Base-by-base conservation (phyloP, 2,329 filamentous ascomycete genomes). In the Thielaviopsis euricoi region DNA sequence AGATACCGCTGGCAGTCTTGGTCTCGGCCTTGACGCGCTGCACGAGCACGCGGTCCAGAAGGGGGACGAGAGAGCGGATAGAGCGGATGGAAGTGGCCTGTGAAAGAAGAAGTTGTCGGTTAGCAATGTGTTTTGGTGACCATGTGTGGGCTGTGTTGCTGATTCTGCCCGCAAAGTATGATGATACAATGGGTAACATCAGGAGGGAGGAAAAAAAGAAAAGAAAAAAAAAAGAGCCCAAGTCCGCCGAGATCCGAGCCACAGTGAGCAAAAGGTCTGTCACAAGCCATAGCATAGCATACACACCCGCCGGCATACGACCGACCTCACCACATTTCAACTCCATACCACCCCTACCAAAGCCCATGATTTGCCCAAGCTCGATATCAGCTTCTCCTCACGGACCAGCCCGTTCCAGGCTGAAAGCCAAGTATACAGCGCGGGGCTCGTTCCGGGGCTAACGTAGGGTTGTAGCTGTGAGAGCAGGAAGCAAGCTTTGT, bases 1-100 rank as follows among this genome's bases (percentile, higher is more conserved):
- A 96, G 80, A 98, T 95, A 68, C 93, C 93, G 68, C 85, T 85
- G 66, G 93, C 89, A 54, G 93, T 98, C 81, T 96, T 96, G 70
- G 89, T 74, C 76, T 97, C 91, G 68, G 91, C 87, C 79, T 97
- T 97, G 76, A 96, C 76, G 74, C 93, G 89, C 83, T 98, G 93
- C 66, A 98, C 89, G 64, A 98, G 86, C 66, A 98, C 89, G 67
- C 93, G 91, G 83, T 98, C 93, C 74, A 98, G 85, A 65, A 98
- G 90, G 63, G 93, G 93, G 61, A 85, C 87, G 67, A 98, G 90
- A 68, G 85, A 84, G 76, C 91, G 93, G 82, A 98, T 90, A 71
- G 87, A 94, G 74, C 91, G 93, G 77, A 97, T 82, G 64, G 90
- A 81, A 69, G 81, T 84, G 65, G 81, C 74, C 81, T 85, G 61